These are phyloP conservation scores for Aspergillus ostianus DNA, from an alignment of 495 filamentous ascomycete genomes.

Conservation along the genomic window DNA sequence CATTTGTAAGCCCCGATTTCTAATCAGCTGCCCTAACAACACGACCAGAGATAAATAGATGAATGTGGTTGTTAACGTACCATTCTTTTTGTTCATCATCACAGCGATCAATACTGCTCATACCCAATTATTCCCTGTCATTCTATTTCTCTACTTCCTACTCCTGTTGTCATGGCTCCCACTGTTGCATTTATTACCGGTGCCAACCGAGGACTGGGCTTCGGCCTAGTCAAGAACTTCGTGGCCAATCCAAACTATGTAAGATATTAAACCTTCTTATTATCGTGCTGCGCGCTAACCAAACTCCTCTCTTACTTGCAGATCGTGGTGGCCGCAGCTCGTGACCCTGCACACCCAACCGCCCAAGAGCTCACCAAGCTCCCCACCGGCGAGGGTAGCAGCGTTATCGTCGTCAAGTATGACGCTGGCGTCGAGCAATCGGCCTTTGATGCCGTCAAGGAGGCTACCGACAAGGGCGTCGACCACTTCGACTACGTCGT, in stretches of 20 bases:
- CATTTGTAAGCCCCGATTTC: no score
- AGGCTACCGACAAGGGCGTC: constrained; percentile 28
- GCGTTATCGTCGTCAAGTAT: constrained; percentile 42
- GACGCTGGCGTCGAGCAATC: constrained; percentile 31
- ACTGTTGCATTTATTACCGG: constrained; percentile 13
- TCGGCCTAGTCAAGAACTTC: constrained; percentile 25
- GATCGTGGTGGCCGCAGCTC: not conserved
- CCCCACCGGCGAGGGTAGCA: constrained; percentile 28
- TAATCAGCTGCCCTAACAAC: no score
- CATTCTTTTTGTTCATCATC: no score
- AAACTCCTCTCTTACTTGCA: not conserved
- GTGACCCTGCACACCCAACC: not conserved
- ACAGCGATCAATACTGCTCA: no score
- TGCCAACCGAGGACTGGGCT: constrained; percentile 51
- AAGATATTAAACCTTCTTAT: not conserved
- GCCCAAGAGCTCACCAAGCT: constrained; percentile 7
- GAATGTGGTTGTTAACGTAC: no score
- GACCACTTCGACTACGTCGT: constrained; percentile 44
- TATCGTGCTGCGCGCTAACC: not conserved
- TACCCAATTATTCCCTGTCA: no score
- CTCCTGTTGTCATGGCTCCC: no score
- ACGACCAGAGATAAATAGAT: no score
- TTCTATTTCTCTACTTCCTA: no score
- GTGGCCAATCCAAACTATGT: not conserved
- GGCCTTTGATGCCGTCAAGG: constrained; percentile 25